Base-by-base conservation (phyloP, 2,329 filamentous ascomycete species). In the Penicillium sp. region DNA sequence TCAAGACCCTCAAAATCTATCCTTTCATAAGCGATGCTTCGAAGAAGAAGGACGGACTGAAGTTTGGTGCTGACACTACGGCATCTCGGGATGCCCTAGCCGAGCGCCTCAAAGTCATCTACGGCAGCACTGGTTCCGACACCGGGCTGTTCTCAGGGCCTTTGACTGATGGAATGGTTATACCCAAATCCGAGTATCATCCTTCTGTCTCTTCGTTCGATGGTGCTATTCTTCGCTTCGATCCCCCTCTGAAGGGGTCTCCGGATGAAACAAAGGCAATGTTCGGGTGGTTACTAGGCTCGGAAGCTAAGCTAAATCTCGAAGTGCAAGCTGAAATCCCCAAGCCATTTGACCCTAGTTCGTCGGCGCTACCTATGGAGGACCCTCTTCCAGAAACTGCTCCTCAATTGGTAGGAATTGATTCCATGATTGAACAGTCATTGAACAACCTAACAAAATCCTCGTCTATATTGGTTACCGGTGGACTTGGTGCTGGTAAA, bases 401-500 rank as follows among this genome's bases (percentile, higher is more conserved):
- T 35, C 84, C 88, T 10, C 70, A 80, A 4, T 79, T 99, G 61
- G 91, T 97, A 18, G 93, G 92, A 1, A 93, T 97, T 54, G 91
- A 97, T 64, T 77, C 81, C 2, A 77, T 95, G 0, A 81, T 96
- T 29, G 79, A 82, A 6, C 86, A 90, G 61, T 79, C 96, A 21
- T 80, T 87, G 56, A 86, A 85, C 2, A 89, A 95, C 63, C 77
- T 99, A 4, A 85, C 87, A 0, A 89, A 96, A 63, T 84, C 90
- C 60, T 97, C 93, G 0, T 97, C 94, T 0, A 89, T 97, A 1
- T 79, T 99, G 25, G 74, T 99, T 41, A 95, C 91, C 0, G 94
- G 94, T 38, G 90, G 89, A 0, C 84, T 96, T 61, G 94, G 94
- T 0, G 88, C 92, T 23, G 94, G 94, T 27, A 99, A 99, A 75